A percentile compares a stretch with the other conserved stretches of the same genome.
phyloP scores from a whole-genome alignment of 2,329 filamentous ascomycete species.

The Penicillium sp. region DNA sequence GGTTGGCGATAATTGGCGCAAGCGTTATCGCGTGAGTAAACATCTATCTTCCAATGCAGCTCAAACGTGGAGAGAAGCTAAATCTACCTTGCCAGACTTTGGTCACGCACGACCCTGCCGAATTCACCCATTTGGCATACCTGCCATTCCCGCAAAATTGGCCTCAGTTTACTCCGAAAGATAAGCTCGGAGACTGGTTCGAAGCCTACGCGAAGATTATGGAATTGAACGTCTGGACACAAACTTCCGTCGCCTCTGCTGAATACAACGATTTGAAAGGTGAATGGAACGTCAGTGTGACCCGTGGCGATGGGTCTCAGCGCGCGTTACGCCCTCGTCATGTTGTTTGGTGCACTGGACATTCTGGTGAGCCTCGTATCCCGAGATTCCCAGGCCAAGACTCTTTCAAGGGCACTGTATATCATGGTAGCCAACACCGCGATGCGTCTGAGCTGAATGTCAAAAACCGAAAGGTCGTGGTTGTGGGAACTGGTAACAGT shows the following conservation, averaged over 20 bases:
- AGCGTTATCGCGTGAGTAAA: conserved; percentile 49
- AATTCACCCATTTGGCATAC: conserved; percentile 44
- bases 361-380: conserved; percentile 48
- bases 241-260: conserved; percentile 44
- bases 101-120: conserved; percentile 45
- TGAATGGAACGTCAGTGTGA: conserved; percentile 45
- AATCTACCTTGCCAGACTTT: conserved; percentile 17
- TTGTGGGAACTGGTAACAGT: conserved; percentile 56
- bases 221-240: conserved; percentile 54
- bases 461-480: conserved; percentile 53
- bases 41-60: not conserved
- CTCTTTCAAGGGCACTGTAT: conserved; percentile 48
- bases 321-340: conserved; percentile 46
- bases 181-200: conserved; percentile 56
- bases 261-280: conserved; percentile 43
- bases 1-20: conserved; percentile 56
- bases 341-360: conserved; percentile 54
- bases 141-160: conserved; percentile 48
- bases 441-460: conserved; percentile 43
- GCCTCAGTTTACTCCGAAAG: conserved; percentile 50
- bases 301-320: conserved; percentile 29
- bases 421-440: conserved; percentile 51
- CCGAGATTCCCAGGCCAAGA: conserved; percentile 47
- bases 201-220: conserved; percentile 55
- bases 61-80: not conserved